Evolutionary conservation across 2,329 filamentous ascomycete species (phyloP).

Genomic region (Reticulascus tulasneorum): DNA sequence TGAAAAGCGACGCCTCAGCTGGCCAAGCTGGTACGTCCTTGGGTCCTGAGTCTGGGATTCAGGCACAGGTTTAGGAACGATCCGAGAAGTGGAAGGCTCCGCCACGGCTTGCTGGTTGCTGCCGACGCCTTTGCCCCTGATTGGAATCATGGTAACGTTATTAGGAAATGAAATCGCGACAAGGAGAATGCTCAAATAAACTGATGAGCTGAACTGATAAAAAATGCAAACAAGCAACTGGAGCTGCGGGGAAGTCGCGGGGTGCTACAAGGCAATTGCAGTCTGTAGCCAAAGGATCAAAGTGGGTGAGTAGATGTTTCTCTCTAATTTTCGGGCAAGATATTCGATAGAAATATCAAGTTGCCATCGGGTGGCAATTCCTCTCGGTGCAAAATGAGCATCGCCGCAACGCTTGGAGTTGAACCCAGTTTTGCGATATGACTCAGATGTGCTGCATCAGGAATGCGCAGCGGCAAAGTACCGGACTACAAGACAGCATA

Average conservation of each 20-base stretch:
- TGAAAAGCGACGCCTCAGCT: conserved; percentile 65
- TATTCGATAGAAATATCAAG: not conserved
- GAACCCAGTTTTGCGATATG: not conserved
- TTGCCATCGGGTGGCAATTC: conserved; percentile 6
- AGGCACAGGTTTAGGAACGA: conserved; percentile 64
- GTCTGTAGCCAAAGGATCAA: not conserved
- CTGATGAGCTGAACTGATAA: conserved; percentile 14
- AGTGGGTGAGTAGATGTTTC: not conserved
- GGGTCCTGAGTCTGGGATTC: conserved; percentile 62
- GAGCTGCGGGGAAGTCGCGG: conserved; percentile 1
- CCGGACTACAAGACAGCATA: too few relatives aligned
- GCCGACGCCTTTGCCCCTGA: conserved; percentile 23
- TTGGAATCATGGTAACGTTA: conserved; percentile 33
- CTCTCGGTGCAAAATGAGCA: not conserved
- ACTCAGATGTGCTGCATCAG: too few relatives aligned
- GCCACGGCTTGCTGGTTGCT: conserved; percentile 43
- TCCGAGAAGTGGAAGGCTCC: conserved; percentile 39
- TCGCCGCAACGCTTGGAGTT: conserved; percentile 2
- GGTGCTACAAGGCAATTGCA: not conserved
- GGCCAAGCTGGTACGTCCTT: conserved; percentile 69
- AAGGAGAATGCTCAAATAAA: conserved; percentile 10
- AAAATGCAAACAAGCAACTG: conserved; percentile 5
- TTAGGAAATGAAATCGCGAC: not conserved
- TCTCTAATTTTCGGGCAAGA: conserved; percentile 6
- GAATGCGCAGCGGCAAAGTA: too few relatives aligned